Evolutionary conservation across 129 eudicot species (phyloP).

Genomic region (Flaveria linearis): DNA sequence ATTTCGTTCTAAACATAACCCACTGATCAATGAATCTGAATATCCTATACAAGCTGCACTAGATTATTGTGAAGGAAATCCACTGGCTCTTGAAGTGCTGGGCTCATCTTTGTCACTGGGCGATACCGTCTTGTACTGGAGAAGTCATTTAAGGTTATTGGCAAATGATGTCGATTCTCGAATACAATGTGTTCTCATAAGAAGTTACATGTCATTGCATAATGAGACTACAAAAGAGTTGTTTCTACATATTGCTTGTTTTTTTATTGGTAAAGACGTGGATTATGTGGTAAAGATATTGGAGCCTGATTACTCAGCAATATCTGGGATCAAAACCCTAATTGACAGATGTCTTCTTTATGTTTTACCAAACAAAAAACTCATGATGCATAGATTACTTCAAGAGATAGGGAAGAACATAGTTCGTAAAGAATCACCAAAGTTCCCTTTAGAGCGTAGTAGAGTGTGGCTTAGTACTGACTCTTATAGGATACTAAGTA

Average conservation of each 20-base stretch:
- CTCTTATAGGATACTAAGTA: constrained; percentile 27
- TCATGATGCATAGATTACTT: constrained; percentile 40
- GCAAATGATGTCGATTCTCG: constrained; percentile 1
- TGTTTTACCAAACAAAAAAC: constrained; percentile 21
- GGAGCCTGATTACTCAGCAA: constrained; percentile 21
- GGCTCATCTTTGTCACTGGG: constrained; percentile 24
- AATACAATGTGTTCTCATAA: background rate
- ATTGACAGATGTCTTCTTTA: constrained; percentile 32
- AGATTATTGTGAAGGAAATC: constrained; percentile 33
- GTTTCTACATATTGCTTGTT: constrained; percentile 47
- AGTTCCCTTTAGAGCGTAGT: constrained; percentile 28
- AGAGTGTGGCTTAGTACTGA: constrained; percentile 36
- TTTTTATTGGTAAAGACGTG: constrained; percentile 34
- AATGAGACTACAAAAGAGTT: constrained; percentile 28
- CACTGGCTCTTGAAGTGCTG: constrained; percentile 31
- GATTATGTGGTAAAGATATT: constrained; percentile 27
- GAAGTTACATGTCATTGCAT: constrained; percentile 23
- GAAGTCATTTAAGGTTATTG: constrained; percentile 22
- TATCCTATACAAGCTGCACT: background rate
- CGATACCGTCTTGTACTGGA: constrained; percentile 18
- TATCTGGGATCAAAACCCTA: constrained; percentile 36
- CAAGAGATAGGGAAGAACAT: constrained; percentile 38
- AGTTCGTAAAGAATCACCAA: constrained; percentile 35
- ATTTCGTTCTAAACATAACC: constrained; percentile 15
- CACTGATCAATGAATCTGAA: background rate